A percentile compares a stretch with the other conserved stretches of the same genome.
Conservation (phyloP, 305 asterid genomes). For the Withania somnifera region DNA sequence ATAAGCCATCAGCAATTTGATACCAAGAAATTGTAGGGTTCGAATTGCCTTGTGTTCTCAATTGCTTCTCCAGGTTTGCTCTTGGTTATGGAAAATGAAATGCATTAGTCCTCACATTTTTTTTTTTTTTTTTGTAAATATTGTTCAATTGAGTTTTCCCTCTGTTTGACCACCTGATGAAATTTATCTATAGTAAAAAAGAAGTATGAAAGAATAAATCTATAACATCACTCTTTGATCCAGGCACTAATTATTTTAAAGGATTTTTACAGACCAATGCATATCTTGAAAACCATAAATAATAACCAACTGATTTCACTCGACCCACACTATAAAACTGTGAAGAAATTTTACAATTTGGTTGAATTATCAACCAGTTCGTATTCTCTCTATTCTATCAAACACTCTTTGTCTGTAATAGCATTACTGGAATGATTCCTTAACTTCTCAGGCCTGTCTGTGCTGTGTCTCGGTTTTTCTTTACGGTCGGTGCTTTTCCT, state of each 20-base stretch:
- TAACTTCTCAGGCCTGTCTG: constrained; percentile 52
- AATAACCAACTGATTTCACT: not conserved
- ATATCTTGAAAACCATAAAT: not conserved
- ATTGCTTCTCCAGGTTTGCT: not conserved
- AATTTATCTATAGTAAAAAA: not conserved
- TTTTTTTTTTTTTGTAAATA: not conserved
- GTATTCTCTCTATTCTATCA: constrained; percentile 62
- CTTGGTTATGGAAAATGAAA: not conserved
- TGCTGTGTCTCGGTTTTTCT: constrained; percentile 75
- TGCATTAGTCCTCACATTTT: not conserved
- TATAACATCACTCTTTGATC: not conserved
- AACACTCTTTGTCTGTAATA: constrained; percentile 55
- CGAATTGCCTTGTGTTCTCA: not conserved
- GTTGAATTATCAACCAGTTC: constrained; percentile 32
- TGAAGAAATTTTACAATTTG: constrained; percentile 25
- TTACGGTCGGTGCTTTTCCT: constrained; percentile 81
- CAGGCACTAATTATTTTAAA: not conserved
- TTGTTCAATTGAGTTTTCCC: not conserved
- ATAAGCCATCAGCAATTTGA: not conserved
- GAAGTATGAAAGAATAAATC: not conserved
- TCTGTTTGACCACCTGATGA: not conserved
- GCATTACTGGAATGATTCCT: constrained; percentile 38
- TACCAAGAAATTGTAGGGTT: not conserved
- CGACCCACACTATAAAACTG: constrained; percentile 25
- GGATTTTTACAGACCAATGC: constrained; percentile 4